Evolutionary conservation across 176 grass and related monocot species (phyloP).

Genomic region (Oryza brachyantha): DNA sequence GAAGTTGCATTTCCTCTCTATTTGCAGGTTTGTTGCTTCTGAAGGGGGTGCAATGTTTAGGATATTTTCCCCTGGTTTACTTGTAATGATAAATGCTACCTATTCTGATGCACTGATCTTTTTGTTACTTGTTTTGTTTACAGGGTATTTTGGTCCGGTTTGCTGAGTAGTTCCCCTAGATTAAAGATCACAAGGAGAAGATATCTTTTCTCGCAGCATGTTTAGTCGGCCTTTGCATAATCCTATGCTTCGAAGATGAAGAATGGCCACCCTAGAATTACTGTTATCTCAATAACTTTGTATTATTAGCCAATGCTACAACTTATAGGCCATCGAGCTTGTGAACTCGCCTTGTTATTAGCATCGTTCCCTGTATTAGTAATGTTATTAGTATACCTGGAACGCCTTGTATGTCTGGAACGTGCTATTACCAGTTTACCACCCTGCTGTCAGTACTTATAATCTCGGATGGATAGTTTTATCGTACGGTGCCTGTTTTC

Average conservation of each 20-base stretch:
- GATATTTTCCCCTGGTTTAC: neutral
- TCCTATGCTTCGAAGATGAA: neutral
- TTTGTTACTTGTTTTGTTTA: neutral
- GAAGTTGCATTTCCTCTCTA: neutral
- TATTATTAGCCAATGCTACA: neutral
- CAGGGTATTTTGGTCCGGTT: neutral
- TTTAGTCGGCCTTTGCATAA: neutral
- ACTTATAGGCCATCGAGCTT: neutral
- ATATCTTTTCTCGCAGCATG: neutral
- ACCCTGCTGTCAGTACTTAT: neutral
- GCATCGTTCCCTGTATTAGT: neutral
- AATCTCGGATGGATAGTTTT: neutral
- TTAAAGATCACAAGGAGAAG: neutral
- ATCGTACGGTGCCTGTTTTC: neutral
- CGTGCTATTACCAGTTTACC: neutral
- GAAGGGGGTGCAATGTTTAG: neutral
- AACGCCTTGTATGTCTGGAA: neutral
- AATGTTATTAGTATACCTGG: neutral
- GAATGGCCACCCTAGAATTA: neutral
- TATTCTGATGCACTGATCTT: neutral
- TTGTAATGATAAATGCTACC: neutral
- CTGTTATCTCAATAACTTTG: neutral
- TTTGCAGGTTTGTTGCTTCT: neutral
- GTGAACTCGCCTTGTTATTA: neutral
- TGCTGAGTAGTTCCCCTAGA: neutral